Conservation (phyloP, 1,284 basidiomycete genomes). For the Naganishia albida region DNA sequence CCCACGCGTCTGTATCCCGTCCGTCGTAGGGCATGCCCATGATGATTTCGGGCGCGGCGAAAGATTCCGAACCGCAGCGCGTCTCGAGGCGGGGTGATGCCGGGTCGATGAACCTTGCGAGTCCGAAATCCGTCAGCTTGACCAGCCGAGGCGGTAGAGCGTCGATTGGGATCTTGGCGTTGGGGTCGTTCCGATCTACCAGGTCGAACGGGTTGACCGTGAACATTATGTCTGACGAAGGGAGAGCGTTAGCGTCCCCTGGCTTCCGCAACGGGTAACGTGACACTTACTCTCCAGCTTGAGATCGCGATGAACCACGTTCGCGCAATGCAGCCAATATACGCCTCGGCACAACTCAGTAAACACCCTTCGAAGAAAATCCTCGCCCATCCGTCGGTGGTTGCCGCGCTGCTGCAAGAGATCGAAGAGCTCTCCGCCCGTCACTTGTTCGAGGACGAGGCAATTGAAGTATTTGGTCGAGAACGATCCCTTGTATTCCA, state of each 20-base stretch:
- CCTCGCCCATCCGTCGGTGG: conserved; percentile 56
- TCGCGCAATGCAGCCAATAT: conserved; percentile 84
- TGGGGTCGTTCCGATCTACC: conserved; percentile 46
- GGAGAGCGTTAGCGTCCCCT: neutral
- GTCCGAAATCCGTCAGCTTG: conserved; percentile 87
- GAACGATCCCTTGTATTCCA: conserved; percentile 73
- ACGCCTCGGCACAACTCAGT: conserved; percentile 77
- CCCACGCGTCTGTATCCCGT: conserved; percentile 85
- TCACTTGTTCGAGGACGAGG: conserved; percentile 74
- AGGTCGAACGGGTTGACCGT: conserved; percentile 56
- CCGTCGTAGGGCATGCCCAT: conserved; percentile 78
- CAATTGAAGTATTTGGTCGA: conserved; percentile 74
- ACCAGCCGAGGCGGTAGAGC: conserved; percentile 64
- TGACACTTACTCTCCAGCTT: conserved; percentile 82
- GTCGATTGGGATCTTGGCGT: conserved; percentile 50
- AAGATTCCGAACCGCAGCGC: conserved; percentile 86
- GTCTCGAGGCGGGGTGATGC: conserved; percentile 72
- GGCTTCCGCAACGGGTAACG: neutral
- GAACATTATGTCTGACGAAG: conserved; percentile 62
- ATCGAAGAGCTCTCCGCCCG: conserved; percentile 82
- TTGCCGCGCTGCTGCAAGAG: conserved; percentile 68
- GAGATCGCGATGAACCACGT: conserved; percentile 87
- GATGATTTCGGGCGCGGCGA: conserved; percentile 88
- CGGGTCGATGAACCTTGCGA: conserved; percentile 79
- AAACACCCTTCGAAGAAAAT: conserved; percentile 70